These are phyloP conservation scores for Nemania serpens DNA, from an alignment of 2,329 filamentous ascomycete genomes.

Conservation along the genomic window DNA sequence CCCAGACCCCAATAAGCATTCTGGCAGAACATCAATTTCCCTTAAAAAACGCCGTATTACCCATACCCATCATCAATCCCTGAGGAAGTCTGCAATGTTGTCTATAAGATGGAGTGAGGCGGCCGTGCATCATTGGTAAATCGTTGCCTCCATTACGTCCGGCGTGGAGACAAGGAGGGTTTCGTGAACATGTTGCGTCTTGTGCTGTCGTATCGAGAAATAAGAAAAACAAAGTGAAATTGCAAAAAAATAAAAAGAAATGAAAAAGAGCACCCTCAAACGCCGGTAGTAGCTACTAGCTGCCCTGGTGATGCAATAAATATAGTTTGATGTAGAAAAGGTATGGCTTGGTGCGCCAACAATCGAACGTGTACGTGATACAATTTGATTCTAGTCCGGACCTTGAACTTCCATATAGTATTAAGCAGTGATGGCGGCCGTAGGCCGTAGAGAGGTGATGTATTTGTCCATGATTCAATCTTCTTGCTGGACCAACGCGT, in stretches of 20 bases:
- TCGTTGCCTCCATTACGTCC: slow-evolving; percentile 18
- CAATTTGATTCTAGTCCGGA: slow-evolving; percentile 16
- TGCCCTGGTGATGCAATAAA: slow-evolving; percentile 31
- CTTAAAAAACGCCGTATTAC: slow-evolving; percentile 18
- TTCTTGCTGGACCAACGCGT: slow-evolving; percentile 27
- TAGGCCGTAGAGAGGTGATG: background rate
- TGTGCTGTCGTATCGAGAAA: background rate
- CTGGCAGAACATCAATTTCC: slow-evolving; percentile 12
- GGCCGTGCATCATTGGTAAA: slow-evolving; percentile 19
- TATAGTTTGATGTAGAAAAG: slow-evolving; percentile 27
- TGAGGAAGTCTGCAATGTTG: slow-evolving; percentile 22
- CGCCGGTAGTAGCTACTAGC: slow-evolving; percentile 15
- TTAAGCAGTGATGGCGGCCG: background rate
- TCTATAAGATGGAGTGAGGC: slow-evolving; percentile 22
- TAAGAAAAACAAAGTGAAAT: background rate
- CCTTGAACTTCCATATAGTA: slow-evolving; percentile 1
- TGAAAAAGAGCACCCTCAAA: slow-evolving; percentile 9
- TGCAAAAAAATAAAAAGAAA: slow-evolving; percentile 1
- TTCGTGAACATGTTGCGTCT: slow-evolving; percentile 4
- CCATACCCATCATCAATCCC: slow-evolving; percentile 20
- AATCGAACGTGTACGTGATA: slow-evolving; percentile 7
- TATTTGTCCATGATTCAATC: slow-evolving; percentile 7
- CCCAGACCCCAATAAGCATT: slow-evolving; percentile 9
- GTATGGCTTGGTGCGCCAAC: slow-evolving; percentile 19
- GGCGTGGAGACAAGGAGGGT: slow-evolving; percentile 18